Conservation (phyloP, 306 rosid genomes). For the Malus asiatica region DNA sequence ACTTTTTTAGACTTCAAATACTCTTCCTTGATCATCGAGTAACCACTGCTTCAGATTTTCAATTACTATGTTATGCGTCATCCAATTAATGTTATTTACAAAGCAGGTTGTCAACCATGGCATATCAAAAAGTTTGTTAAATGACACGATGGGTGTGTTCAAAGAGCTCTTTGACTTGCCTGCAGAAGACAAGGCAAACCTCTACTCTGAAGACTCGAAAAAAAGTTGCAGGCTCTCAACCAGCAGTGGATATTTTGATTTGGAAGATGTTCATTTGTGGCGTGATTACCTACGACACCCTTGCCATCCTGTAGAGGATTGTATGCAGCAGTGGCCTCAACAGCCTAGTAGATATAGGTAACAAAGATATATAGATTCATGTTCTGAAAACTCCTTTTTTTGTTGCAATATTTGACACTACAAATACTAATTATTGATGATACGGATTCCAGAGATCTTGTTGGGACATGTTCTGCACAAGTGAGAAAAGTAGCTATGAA, state of each 20-base stretch:
- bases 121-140: not conserved
- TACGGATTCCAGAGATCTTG: too few relatives aligned
- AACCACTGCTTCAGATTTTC: too few relatives aligned
- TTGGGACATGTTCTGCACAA: not conserved
- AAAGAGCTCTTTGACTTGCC: constrained; percentile 18
- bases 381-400: too few relatives aligned
- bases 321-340: too few relatives aligned
- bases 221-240: not conserved
- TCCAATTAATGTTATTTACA: too few relatives aligned
- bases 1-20: not conserved
- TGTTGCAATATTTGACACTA: too few relatives aligned
- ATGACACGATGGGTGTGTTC: constrained; percentile 1
- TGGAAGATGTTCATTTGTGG: not conserved
- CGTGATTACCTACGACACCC: not conserved
- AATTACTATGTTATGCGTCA: too few relatives aligned
- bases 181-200: not conserved
- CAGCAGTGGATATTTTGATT: not conserved
- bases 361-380: too few relatives aligned
- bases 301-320: not conserved
- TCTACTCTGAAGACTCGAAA: not conserved
- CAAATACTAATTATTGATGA: too few relatives aligned
- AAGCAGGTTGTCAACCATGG: constrained; percentile 11
- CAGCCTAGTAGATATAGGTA: too few relatives aligned
- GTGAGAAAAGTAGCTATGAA: not conserved
- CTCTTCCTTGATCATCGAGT: not conserved